Evolutionary conservation across 2,329 filamentous ascomycete species (phyloP).

Genomic region (Calonectria montana): DNA sequence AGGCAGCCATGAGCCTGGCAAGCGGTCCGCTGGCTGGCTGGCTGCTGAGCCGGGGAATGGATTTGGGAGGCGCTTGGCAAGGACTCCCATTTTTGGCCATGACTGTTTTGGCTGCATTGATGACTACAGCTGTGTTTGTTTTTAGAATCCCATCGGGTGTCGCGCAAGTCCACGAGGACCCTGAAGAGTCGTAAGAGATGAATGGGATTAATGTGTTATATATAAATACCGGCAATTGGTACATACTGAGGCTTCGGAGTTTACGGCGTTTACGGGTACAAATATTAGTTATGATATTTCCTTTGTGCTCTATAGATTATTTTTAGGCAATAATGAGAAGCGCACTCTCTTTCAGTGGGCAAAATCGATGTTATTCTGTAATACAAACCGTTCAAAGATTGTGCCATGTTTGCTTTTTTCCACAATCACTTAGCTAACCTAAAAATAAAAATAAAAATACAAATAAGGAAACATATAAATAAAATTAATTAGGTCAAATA

Average conservation of each 20-base stretch:
- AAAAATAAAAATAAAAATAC: too few species aligned
- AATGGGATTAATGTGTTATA: neutral
- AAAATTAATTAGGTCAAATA: too few species aligned
- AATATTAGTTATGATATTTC: neutral
- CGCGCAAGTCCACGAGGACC: conserved; percentile 29
- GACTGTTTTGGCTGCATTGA: conserved; percentile 45
- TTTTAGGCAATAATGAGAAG: neutral
- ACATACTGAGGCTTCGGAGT: neutral
- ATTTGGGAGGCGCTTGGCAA: conserved; percentile 58
- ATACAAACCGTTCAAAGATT: too few species aligned
- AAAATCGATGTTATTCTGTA: too few species aligned
- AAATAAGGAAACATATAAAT: too few species aligned
- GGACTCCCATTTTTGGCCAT: conserved; percentile 62
- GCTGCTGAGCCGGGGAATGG: conserved; percentile 58
- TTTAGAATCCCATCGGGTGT: conserved; percentile 41
- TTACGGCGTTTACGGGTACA: neutral
- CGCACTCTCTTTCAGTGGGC: neutral
- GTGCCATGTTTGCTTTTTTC: too few species aligned
- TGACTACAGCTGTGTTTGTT: conserved; percentile 44
- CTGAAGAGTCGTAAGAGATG: neutral
- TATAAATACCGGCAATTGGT: neutral
- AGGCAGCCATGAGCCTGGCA: conserved; percentile 60
- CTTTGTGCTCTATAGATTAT: neutral
- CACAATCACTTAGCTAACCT: too few species aligned
- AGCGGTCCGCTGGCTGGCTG: conserved; percentile 59